Percentiles rank a stretch among this genome's conserved stretches.
phyloP scores from a whole-genome alignment of 2,329 filamentous ascomycete species.

The Huntiella moniliformis region DNA sequence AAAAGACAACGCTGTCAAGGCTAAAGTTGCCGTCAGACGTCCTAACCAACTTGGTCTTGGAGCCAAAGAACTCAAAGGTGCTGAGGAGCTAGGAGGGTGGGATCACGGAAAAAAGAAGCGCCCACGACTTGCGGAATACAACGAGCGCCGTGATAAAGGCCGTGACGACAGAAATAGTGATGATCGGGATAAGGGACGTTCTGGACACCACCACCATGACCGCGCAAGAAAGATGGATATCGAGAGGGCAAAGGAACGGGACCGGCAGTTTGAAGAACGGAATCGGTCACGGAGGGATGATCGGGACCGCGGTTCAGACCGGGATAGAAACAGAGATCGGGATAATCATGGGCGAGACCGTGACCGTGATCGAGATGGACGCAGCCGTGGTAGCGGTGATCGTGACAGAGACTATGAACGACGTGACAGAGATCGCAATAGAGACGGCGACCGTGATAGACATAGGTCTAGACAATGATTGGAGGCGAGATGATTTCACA shows the following conservation, averaged over 20 bases:
- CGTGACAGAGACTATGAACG: constrained; percentile 1
- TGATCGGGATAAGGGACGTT: constrained; percentile 17
- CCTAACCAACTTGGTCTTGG: constrained; percentile 75
- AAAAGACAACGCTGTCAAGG: constrained; percentile 31
- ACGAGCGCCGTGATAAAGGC: constrained; percentile 23
- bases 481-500: no score
- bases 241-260: constrained; percentile 8
- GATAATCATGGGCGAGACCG: constrained; percentile 20
- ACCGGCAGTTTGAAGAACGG: constrained; percentile 20
- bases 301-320: constrained; percentile 15
- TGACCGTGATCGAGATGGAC: constrained; percentile 15
- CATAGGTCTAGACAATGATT: background rate
- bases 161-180: constrained; percentile 29
- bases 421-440: background rate
- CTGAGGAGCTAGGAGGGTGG: constrained; percentile 62
- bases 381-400: constrained; percentile 11
- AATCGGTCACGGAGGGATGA: constrained; percentile 21
- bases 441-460: constrained; percentile 1
- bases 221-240: constrained; percentile 4
- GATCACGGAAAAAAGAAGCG: constrained; percentile 42
- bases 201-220: constrained; percentile 8
- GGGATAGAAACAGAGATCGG: constrained; percentile 16
- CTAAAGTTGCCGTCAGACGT: constrained; percentile 49
- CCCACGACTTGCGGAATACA: constrained; percentile 32
- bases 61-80: constrained; percentile 58